These are phyloP conservation scores for Schwanniomyces occidentalis DNA, from an alignment of 805 yeast species.

Conservation along the genomic window DNA sequence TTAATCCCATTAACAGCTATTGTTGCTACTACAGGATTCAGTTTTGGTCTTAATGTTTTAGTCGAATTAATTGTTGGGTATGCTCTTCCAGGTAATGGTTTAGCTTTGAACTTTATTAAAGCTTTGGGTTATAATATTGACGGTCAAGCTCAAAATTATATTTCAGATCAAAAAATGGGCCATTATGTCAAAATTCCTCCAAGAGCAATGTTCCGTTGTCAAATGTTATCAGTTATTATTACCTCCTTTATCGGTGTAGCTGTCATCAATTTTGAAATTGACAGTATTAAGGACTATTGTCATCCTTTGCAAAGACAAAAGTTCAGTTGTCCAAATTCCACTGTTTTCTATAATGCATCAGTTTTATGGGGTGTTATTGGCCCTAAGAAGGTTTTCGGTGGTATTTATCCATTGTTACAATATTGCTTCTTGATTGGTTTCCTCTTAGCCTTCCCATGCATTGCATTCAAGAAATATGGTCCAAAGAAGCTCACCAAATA, in stretches of 20 bases:
- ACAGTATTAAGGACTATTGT: slow-evolving; percentile 40
- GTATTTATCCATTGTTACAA: slow-evolving; percentile 34
- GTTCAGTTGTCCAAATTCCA: slow-evolving; percentile 39
- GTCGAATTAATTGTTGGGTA: slow-evolving; percentile 38
- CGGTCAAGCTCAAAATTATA: slow-evolving; percentile 56
- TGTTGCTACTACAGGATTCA: slow-evolving; percentile 30
- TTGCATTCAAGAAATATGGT: slow-evolving; percentile 40
- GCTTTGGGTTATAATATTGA: slow-evolving; percentile 58
- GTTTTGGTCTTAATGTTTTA: slow-evolving; percentile 35
- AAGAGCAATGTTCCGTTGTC: slow-evolving; percentile 49
- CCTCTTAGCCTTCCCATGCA: slow-evolving; percentile 30
- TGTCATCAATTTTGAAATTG: slow-evolving; percentile 30
- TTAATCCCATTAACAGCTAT: slow-evolving; percentile 31
- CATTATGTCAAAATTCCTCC: slow-evolving; percentile 66
- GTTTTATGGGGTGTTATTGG: slow-evolving; percentile 70
- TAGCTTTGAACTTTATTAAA: slow-evolving; percentile 49
- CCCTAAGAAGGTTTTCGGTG: slow-evolving; percentile 33
- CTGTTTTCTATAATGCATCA: slow-evolving; percentile 53
- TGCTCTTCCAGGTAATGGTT: slow-evolving; percentile 37
- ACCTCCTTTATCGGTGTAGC: slow-evolving; percentile 26
- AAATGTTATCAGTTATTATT: slow-evolving; percentile 25
- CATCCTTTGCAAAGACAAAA: slow-evolving; percentile 37
- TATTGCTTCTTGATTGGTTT: slow-evolving; percentile 37
- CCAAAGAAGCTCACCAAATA: slow-evolving; percentile 21
- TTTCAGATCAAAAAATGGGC: slow-evolving; percentile 60